Base-by-base conservation (phyloP, 306 rosid species). In the Glycyrrhiza uralensis region DNA sequence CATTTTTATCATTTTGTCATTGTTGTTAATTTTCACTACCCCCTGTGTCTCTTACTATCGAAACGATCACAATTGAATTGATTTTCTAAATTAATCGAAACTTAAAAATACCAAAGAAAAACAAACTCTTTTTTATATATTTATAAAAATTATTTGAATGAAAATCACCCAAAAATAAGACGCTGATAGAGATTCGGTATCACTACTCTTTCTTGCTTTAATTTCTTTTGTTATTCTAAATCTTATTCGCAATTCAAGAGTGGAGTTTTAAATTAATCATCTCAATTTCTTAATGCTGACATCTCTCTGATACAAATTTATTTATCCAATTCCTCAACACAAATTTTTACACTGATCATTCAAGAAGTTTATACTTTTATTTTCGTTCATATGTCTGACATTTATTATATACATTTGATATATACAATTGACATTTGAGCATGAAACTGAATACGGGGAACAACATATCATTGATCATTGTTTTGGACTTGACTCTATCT, bases 401-500 rank as follows among this genome's bases (percentile, higher is more conserved):
- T 18, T 66, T 39, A 18, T 26, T 19, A 54, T 33, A 65, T 50
- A 67, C 46, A 32, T 12, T 36, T 20, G 44, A 49, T 49, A 56
- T 38, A 72, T 38, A 32, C 60, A 70, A 30, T 8, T 58, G 8
- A 13, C 55, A 46, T 61, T 36, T 49, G 22, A 44, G 28, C 36
- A 47, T 58, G 50, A 12, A 44, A 32, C 36, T 30, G 15, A 56
- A 14, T 9, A 66, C 49, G 44, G 5, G 23, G 57, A 29, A 75
- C 22, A 44, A 18, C 39, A 66, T 56, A 45, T 9, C 10, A 61
- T 19, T 49, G 71, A 73, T 57, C 15, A 44, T 55, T 46, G 63
- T 33, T 76, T 57, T 67, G 70, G 38, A 55, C 76, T 23, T 26
- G 35, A 15, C 42, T 51, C 35, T 52, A 70, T 51, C 30, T 30